Evolutionary conservation across 2,329 filamentous ascomycete genomes (phyloP).

Genomic region (Alternaria rosae): DNA sequence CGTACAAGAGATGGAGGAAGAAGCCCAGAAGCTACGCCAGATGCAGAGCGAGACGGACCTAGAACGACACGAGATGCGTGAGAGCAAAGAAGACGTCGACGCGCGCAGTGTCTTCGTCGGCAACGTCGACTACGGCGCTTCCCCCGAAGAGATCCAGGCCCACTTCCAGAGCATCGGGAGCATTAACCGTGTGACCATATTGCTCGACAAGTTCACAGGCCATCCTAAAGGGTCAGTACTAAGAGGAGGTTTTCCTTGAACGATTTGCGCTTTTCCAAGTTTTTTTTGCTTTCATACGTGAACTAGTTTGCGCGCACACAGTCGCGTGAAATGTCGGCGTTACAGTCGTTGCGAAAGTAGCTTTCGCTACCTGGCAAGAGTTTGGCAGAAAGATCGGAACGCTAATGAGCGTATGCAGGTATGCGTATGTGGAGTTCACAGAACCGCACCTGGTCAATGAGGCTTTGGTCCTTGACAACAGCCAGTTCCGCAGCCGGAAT

Average conservation of each 20-base stretch:
- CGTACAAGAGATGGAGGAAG: constrained; percentile 65
- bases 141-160: constrained; percentile 96
- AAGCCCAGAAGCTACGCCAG: constrained; percentile 63
- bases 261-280: constrained; percentile 12
- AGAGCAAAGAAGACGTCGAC: constrained; percentile 96
- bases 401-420: constrained; percentile 68
- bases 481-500: constrained; percentile 90
- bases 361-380: constrained; percentile 66
- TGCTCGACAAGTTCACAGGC: constrained; percentile 97
- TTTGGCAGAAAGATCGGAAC: constrained; percentile 61
- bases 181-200: constrained; percentile 97
- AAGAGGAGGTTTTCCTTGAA: constrained; percentile 50
- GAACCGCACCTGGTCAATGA: constrained; percentile 92
- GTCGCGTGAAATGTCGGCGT: neutral
- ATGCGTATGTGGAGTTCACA: constrained; percentile 98
- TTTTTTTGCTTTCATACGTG: neutral
- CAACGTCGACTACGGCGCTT: constrained; percentile 97
- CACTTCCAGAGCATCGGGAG: constrained; percentile 97
- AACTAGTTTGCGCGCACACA: neutral
- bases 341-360: constrained; percentile 11
- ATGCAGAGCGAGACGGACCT: constrained; percentile 75
- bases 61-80: constrained; percentile 80
- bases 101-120: constrained; percentile 96
- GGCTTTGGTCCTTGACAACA: constrained; percentile 94
- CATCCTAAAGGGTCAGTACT: constrained; percentile 94